Evolutionary conservation across 2,329 filamentous ascomycete genomes (phyloP).

Genomic region (Neonectria sp.): DNA sequence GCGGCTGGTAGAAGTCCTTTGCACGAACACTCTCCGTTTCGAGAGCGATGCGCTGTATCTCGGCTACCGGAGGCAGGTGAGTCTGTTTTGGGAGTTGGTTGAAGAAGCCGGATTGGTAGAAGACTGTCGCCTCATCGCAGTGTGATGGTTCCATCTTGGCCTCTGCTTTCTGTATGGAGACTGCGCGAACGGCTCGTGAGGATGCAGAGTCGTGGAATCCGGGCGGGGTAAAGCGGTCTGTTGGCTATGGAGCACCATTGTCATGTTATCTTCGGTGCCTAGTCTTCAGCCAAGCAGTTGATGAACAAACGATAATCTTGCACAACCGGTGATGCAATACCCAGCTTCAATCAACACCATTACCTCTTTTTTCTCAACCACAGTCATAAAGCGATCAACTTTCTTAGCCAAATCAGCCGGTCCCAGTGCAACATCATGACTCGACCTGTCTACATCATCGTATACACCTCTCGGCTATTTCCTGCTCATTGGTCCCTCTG

Average conservation of each 20-base stretch:
- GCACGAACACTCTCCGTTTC: slow-evolving; percentile 1
- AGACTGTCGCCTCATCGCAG: neutral
- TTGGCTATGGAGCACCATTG: neutral
- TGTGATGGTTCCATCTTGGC: neutral
- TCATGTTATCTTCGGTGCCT: neutral
- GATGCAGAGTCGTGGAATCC: neutral
- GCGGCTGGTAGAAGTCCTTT: slow-evolving; percentile 37
- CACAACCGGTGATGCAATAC: neutral
- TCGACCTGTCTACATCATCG: slow-evolving; percentile 13
- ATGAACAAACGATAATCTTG: neutral
- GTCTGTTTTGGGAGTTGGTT: neutral
- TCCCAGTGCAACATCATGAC: neutral
- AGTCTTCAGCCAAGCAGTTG: neutral
- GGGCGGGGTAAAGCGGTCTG: neutral
- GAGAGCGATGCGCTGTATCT: neutral
- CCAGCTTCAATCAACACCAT: no score
- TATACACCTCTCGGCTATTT: slow-evolving; percentile 23
- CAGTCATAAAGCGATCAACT: neutral
- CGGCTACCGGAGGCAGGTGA: neutral
- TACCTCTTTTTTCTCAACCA: neutral
- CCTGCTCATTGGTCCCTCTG: slow-evolving; percentile 26
- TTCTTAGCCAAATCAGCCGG: neutral
- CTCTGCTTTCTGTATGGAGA: no score
- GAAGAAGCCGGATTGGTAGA: slow-evolving; percentile 4
- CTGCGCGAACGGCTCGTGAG: neutral